A percentile compares a stretch with the other conserved stretches of the same genome.
phyloP scores from a whole-genome alignment of 805 yeast genomes.

The Kurtzmaniella fragi region DNA sequence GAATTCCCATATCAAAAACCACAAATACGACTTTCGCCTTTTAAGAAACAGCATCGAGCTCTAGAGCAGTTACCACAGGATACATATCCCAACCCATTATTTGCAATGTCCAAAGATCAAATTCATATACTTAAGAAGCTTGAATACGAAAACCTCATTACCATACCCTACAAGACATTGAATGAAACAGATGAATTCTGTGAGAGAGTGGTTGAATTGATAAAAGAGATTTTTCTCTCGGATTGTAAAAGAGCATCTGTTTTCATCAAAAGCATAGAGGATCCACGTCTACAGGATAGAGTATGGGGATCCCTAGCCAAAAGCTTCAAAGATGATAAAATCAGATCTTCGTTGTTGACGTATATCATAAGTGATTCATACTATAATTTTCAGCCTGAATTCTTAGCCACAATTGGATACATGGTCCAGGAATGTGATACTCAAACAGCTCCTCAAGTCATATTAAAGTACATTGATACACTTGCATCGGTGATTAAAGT shows the following conservation, averaged over 20 bases:
- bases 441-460: neutral
- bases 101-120: conserved; percentile 20
- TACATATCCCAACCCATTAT: conserved; percentile 31
- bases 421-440: neutral
- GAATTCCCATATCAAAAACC: no score
- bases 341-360: conserved; percentile 9
- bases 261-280: conserved; percentile 15
- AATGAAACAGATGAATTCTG: conserved; percentile 26
- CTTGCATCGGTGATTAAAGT: conserved; percentile 18
- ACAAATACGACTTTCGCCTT: no score
- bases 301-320: conserved; percentile 12
- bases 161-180: conserved; percentile 16
- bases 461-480: conserved; percentile 21
- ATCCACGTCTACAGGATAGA: conserved; percentile 12
- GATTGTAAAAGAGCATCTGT: conserved; percentile 19
- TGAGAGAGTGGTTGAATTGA: conserved; percentile 21
- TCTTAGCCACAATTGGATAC: neutral
- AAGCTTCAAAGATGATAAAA: conserved; percentile 13
- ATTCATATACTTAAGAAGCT: conserved; percentile 14
- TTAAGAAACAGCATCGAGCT: no score
- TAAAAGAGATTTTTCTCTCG: conserved; percentile 22
- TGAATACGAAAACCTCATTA: conserved; percentile 22
- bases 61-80: conserved; percentile 11
- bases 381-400: neutral
- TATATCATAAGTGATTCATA: neutral